Percentiles rank a stretch among this genome's conserved stretches.
Evolutionary conservation across 306 rosid species (phyloP).

Genomic region (Cucurbita ficifolia): DNA sequence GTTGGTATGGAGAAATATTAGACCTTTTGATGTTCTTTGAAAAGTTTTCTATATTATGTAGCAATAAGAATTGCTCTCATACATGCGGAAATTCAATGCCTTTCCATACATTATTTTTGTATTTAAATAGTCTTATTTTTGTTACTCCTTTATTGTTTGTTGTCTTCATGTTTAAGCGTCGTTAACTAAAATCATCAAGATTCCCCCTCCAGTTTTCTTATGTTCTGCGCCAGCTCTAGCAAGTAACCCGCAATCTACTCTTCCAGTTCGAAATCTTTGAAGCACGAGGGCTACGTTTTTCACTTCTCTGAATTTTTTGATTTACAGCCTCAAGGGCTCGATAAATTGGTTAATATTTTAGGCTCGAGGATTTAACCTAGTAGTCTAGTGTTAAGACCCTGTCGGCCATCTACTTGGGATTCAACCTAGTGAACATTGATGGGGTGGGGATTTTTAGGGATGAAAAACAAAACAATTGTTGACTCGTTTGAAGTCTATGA

Average conservation of each 20-base stretch:
- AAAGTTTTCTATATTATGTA: not conserved
- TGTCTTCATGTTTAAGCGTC: not conserved
- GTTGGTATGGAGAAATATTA: not conserved
- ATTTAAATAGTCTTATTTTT: not conserved
- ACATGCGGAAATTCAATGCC: not conserved
- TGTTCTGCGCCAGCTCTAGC: not conserved
- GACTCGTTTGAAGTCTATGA: not conserved
- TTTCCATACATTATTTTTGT: not conserved
- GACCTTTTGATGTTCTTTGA: not conserved
- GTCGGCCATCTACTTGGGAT: not conserved
- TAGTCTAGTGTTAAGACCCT: not conserved
- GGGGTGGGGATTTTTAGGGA: not conserved
- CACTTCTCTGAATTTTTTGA: not conserved
- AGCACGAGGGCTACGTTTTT: not conserved
- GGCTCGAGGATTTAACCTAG: not conserved
- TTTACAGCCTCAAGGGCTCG: not conserved
- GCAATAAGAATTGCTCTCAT: not conserved
- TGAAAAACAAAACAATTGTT: not conserved
- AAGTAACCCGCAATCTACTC: not conserved
- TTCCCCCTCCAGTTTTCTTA: not conserved
- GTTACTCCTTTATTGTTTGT: not conserved
- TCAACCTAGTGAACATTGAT: not conserved
- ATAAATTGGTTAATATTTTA: not conserved
- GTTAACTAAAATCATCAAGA: not conserved
- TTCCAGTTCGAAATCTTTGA: not conserved